Conservation (phyloP, 2,329 filamentous ascomycete species). For the Sporothrix protearum region DNA sequence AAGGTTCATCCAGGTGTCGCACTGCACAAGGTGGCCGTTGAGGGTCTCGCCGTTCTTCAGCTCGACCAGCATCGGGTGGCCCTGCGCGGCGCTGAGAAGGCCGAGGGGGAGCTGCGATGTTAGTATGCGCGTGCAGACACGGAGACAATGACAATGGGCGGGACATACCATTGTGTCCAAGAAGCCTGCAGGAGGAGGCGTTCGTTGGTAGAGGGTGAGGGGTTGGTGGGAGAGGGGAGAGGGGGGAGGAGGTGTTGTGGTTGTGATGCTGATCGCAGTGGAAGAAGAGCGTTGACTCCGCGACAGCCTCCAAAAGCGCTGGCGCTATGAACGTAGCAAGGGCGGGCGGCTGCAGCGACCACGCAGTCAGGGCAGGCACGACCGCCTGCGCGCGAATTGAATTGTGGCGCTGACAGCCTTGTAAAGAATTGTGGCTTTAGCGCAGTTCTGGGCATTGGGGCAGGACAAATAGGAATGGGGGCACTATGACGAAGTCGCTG, state of each 20-base stretch:
- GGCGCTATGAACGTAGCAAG: not conserved
- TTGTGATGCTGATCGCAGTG: not conserved
- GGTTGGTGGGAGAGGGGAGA: not conserved
- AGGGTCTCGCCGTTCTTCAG: slow-evolving; percentile 97
- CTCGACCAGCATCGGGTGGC: slow-evolving; percentile 96
- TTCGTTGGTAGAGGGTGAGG: slow-evolving; percentile 16
- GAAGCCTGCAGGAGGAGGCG: slow-evolving; percentile 16
- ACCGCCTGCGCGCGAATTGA: not conserved
- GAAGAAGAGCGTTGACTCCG: not conserved
- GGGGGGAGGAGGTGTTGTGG: not conserved
- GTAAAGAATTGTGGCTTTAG: slow-evolving; percentile 21
- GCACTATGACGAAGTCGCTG: not conserved
- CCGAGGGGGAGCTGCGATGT: slow-evolving; percentile 63
- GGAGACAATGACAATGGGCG: not conserved
- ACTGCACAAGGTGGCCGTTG: slow-evolving; percentile 92
- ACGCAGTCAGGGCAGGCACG: not conserved
- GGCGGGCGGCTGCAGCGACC: not conserved
- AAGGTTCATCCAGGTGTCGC: slow-evolving; percentile 99
- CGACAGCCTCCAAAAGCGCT: slow-evolving; percentile 4
- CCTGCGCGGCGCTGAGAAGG: slow-evolving; percentile 90
- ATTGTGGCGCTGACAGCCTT: slow-evolving; percentile 22
- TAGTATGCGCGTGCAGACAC: slow-evolving; percentile 26
- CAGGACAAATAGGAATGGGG: no score
- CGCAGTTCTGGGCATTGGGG: not conserved
- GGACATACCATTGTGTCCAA: slow-evolving; percentile 23